Conservation (phyloP, 2,329 filamentous ascomycete genomes). For the Aspergillus novoparasiticus region DNA sequence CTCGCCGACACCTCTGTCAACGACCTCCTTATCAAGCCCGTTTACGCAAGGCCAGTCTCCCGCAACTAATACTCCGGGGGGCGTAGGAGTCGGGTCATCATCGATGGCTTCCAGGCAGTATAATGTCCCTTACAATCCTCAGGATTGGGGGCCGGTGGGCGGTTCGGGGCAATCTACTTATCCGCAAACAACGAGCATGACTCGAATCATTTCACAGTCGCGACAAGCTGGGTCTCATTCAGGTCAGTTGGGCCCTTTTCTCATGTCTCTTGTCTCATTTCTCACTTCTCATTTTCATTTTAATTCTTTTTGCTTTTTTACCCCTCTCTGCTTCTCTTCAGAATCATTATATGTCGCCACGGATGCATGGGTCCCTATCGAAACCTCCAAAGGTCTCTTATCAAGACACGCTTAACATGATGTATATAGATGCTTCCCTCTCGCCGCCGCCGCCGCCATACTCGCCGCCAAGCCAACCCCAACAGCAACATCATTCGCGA, state of each 20-base stretch:
- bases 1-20: slow-evolving; percentile 43
- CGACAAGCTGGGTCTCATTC: slow-evolving; percentile 30
- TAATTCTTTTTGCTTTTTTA: not conserved
- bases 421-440: slow-evolving; percentile 29
- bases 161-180: slow-evolving; percentile 31
- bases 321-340: not conserved
- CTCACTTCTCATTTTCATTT: not conserved
- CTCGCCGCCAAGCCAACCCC: slow-evolving; percentile 37
- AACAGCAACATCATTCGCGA: slow-evolving; percentile 17
- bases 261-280: too few species aligned
- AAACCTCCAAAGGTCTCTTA: not conserved
- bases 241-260: slow-evolving; percentile 30
- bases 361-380: not conserved
- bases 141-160: slow-evolving; percentile 50
- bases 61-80: slow-evolving; percentile 39
- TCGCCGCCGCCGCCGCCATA: slow-evolving; percentile 44
- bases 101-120: slow-evolving; percentile 50
- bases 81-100: slow-evolving; percentile 39
- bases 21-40: slow-evolving; percentile 48
- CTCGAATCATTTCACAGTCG: slow-evolving; percentile 30
- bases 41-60: slow-evolving; percentile 45
- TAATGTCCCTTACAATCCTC: slow-evolving; percentile 51
- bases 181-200: slow-evolving; percentile 31
- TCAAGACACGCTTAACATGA: slow-evolving; percentile 11
- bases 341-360: not conserved